Evolutionary conservation across 306 rosid genomes (phyloP).

Genomic region (Prinsepia uniflora): DNA sequence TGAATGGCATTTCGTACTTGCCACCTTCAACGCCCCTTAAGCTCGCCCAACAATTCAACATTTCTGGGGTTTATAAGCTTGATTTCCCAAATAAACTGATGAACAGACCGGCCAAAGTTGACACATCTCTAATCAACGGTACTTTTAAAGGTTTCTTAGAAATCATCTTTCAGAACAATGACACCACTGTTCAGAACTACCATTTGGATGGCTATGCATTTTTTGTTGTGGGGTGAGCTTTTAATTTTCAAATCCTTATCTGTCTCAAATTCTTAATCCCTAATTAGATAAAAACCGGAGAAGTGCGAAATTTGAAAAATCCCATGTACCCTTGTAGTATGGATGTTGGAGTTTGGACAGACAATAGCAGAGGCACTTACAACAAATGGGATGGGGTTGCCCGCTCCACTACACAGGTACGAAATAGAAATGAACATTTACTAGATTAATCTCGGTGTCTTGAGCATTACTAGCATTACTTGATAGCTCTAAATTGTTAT

Average conservation of each 20-base stretch:
- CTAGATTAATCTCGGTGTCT: background rate
- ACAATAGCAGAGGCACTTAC: conserved; percentile 73
- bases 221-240: conserved; percentile 80
- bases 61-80: conserved; percentile 69
- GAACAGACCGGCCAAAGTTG: conserved; percentile 67
- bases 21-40: conserved; percentile 75
- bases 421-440: no score
- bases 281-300: background rate
- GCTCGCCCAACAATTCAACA: conserved; percentile 67
- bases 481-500: background rate
- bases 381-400: conserved; percentile 88
- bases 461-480: background rate
- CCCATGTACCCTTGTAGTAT: conserved; percentile 50
- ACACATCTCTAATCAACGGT: conserved; percentile 74
- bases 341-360: conserved; percentile 88
- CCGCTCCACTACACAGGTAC: conserved; percentile 76
- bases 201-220: conserved; percentile 85
- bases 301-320: conserved; percentile 12
- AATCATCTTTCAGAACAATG: conserved; percentile 81
- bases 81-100: conserved; percentile 72
- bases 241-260: conserved; percentile 15
- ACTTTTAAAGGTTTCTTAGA: conserved; percentile 74
- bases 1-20: conserved; percentile 75
- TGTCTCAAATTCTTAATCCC: conserved; percentile 1
- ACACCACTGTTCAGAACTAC: conserved; percentile 70